These are phyloP conservation scores for Pholiota conissans DNA, from an alignment of 768 basidiomycete genomes.

Conservation along the genomic window DNA sequence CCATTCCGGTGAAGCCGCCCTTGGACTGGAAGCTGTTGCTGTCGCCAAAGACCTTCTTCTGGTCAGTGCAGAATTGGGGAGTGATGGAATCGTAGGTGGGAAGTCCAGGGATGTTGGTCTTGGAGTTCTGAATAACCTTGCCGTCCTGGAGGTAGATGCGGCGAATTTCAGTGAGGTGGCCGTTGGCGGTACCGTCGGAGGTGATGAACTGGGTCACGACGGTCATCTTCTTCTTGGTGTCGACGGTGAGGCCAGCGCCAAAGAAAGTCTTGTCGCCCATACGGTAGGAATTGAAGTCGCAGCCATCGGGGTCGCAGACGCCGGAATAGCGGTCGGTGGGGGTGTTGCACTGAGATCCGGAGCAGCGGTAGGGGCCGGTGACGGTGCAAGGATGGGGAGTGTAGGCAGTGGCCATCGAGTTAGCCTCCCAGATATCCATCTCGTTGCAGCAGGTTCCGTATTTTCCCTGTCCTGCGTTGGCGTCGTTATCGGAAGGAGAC, in stretches of 20 bases:
- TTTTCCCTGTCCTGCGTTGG: constrained; percentile 24
- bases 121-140: constrained; percentile 50
- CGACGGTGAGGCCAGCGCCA: constrained; percentile 46
- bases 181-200: constrained; percentile 40
- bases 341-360: constrained; percentile 25
- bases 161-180: constrained; percentile 52
- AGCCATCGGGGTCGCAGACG: constrained; percentile 56
- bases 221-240: constrained; percentile 51
- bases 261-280: constrained; percentile 48
- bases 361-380: constrained; percentile 41
- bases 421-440: constrained; percentile 65
- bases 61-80: constrained; percentile 44
- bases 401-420: constrained; percentile 48
- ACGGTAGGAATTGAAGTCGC: constrained; percentile 65
- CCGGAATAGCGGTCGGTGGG: constrained; percentile 39
- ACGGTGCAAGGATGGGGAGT: constrained; percentile 53
- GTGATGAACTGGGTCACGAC: constrained; percentile 62
- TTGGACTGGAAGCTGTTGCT: constrained; percentile 41
- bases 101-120: constrained; percentile 44
- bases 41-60: constrained; percentile 50
- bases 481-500: constrained; percentile 18
- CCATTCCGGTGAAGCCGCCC: constrained; percentile 40
- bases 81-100: constrained; percentile 45
- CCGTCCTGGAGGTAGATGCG: constrained; percentile 57
- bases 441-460: constrained; percentile 29